Base-by-base conservation (phyloP, 768 basidiomycete genomes). In the Kwoniella dendrophila region DNA sequence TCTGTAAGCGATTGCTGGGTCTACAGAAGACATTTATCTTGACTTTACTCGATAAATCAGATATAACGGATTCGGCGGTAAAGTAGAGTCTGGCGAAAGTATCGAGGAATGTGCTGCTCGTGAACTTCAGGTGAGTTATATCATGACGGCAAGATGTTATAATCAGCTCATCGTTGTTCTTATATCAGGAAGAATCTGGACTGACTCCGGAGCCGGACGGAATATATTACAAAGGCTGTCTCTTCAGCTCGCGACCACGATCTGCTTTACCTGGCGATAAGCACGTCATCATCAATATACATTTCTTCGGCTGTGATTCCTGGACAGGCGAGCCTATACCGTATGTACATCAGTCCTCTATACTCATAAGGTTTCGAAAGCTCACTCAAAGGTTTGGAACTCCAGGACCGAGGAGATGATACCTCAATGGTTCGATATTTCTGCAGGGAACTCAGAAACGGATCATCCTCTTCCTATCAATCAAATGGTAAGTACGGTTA, bases 61-160 rank as follows among this genome's bases (percentile, higher is more conserved):
- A 70, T 92, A 85, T 71, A 93, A 93, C 64, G 92, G 92, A 3
- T 94, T 92, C 67, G 90, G 90, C 18, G 92, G 92, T 10, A 95
- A 95, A 78, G 86, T 90, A 8, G 90, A 93, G 59, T 78, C 82
- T 2, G 85, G 84, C 3, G 92, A 95, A 77, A 86, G 87, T 0
- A 79, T 86, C 18, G 67, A 80, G 0, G 79, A 88, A 71, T 91
- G 90, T 10, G 92, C 92, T 3, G 69, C 78, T n/a, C 86, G 92
- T n/a, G 92, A 81, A 63, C 67, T 81, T 16, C 30, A 71, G 43
- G 80, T 80, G 24, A 45, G 70, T 63, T 22, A 38, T 30, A 30
- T 26, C 43, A 87, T 73, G 86, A 81, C 88, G 86, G 32, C 27
- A 18, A 41, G 54, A 7, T 27, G 30, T 30, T 24, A 36, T 20